Base-by-base conservation (phyloP, 75 land plant species). In the Azolla pinnata region DNA sequence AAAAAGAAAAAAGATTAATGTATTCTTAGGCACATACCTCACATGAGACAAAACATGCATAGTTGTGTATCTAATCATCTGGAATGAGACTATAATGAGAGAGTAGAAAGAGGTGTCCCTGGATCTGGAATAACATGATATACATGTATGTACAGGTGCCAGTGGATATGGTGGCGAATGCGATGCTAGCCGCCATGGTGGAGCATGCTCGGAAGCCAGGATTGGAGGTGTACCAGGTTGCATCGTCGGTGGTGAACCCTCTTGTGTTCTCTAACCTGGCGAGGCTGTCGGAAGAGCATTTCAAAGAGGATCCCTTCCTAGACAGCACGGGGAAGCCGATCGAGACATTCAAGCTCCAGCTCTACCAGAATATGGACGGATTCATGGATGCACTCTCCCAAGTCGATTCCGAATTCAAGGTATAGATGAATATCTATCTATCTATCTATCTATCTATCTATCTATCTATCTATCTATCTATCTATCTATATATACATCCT, bases 91-190 rank as follows among this genome's bases (percentile, higher is more conserved):
- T 42, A 17, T 42, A 17, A 10, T 42, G 16, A 42, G 17, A 17
- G 17, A 10, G 17, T 42, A 10, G 10, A 42, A 17, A 42, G 54
- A 19, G 42, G 42, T 38, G 42, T 38, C 14, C 42, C 12, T 38
- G 42, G 14, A 38, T 38, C 14, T 38, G 7, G 14, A 38, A 38
- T 14, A 38, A 38, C 42, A n/a, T n/a, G 42, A 38, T 38, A 8
- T 8, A 38, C 42, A 38, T 38, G 42, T 38, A 14, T 8, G 42
- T 38, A 34, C 59, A 90, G 97, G 84, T 90, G 0, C 97, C 97
- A 23, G 97, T 83, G 26, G 97, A 90, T 60, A 83, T 90, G 92
- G 97, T 90, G 2, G 97, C 84, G 2, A 90, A 87, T 59, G 82
- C 97, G 44, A 79, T 81, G 17, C 60, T 90, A 61, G 97, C 97